phyloP scores from a whole-genome alignment of 164 flowering plant genomes.

The Magnolia changhungtana region DNA sequence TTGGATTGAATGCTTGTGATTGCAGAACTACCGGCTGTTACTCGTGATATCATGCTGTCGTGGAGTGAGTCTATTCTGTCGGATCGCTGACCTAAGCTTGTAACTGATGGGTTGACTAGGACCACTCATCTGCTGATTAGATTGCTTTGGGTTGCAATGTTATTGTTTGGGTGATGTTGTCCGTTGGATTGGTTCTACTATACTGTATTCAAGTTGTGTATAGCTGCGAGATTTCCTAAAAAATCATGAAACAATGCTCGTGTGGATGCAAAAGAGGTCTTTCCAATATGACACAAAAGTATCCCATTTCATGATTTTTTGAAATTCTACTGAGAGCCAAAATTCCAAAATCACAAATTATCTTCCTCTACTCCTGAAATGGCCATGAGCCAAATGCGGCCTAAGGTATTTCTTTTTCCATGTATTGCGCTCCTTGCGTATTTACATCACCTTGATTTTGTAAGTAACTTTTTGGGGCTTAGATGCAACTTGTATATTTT shows the following conservation, averaged over 20 bases:
- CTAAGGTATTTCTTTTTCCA: neutral
- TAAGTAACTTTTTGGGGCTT: neutral
- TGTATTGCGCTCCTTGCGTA: neutral
- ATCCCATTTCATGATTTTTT: neutral
- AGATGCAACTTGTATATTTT: neutral
- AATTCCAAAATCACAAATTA: neutral
- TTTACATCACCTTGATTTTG: neutral
- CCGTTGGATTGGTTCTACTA: neutral
- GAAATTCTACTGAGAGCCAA: neutral
- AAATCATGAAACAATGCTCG: no score
- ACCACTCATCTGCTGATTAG: neutral
- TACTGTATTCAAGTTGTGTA: neutral
- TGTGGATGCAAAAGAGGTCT: no score
- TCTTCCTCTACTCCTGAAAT: neutral
- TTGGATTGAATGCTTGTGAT: neutral
- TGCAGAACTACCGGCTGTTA: conserved; percentile 73
- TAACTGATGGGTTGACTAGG: neutral
- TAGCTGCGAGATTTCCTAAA: no score
- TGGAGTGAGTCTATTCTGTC: conserved; percentile 75
- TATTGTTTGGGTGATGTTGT: neutral
- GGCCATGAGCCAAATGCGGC: neutral
- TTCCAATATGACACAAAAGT: no score
- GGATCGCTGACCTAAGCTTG: conserved; percentile 33
- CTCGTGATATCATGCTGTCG: conserved; percentile 74
- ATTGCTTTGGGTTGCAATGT: neutral